phyloP scores from a whole-genome alignment of 306 rosid species.

The Gastrolobium villosum region DNA sequence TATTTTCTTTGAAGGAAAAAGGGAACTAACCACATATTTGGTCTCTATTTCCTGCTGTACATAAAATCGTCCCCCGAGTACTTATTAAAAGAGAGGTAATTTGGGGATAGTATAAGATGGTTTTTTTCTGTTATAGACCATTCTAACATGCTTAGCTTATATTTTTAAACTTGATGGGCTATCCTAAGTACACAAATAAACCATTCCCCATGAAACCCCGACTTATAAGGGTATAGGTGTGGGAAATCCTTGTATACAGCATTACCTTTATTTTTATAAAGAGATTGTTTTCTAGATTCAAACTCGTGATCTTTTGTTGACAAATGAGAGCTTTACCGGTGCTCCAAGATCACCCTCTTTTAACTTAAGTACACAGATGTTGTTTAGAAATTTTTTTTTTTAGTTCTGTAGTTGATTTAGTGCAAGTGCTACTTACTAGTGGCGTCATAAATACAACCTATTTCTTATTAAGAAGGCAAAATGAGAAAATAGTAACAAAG shows the following conservation, averaged over 20 bases:
- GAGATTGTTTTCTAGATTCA: too few species aligned
- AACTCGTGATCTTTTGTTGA: too few species aligned
- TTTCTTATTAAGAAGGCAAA: neutral
- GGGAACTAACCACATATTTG: neutral
- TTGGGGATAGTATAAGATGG: neutral
- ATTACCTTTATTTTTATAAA: too few species aligned
- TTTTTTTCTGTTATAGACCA: neutral
- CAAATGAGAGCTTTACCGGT: too few species aligned
- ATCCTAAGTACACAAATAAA: too few species aligned
- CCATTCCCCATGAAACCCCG: too few species aligned
- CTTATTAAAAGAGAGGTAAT: neutral
- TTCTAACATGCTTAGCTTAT: neutral
- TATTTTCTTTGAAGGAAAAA: neutral
- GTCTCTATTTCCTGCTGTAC: neutral
- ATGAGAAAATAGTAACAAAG: neutral
- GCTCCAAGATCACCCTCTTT: too few species aligned
- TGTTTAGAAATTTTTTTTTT: neutral
- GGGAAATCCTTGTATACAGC: too few species aligned
- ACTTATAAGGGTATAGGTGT: too few species aligned
- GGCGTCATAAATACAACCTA: slow-evolving; percentile 1
- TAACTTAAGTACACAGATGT: neutral
- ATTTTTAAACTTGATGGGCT: neutral
- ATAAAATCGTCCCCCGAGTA: neutral
- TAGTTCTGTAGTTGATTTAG: neutral
- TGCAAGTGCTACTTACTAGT: neutral